A percentile compares a stretch with the other conserved stretches of the same genome.
Evolutionary conservation across 1,139 yeast genomes (phyloP).

Genomic region (Sugiyamaella sp.): DNA sequence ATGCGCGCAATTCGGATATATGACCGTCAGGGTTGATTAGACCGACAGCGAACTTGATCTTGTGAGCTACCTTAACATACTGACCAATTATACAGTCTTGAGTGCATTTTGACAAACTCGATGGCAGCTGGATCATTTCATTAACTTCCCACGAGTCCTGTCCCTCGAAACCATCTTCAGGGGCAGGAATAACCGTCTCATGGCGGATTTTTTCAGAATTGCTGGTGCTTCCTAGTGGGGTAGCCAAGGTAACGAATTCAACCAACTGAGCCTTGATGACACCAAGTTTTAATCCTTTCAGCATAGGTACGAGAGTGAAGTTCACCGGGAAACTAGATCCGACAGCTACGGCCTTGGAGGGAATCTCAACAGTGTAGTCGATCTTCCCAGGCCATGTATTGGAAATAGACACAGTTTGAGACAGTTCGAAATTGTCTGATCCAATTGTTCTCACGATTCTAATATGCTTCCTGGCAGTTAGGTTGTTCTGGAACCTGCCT

Average conservation of each 20-base stretch:
- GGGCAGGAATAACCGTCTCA: slow-evolving; percentile 50
- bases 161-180: slow-evolving; percentile 43
- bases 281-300: slow-evolving; percentile 81
- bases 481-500: slow-evolving; percentile 69
- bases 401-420: slow-evolving; percentile 92
- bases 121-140: slow-evolving; percentile 63
- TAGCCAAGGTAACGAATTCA: slow-evolving; percentile 68
- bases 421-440: slow-evolving; percentile 81
- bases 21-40: slow-evolving; percentile 75
- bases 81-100: slow-evolving; percentile 74
- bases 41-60: slow-evolving; percentile 65
- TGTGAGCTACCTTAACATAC: slow-evolving; percentile 69
- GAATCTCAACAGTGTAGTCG: slow-evolving; percentile 85
- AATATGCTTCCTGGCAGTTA: slow-evolving; percentile 70
- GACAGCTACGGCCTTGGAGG: slow-evolving; percentile 86
- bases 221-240: slow-evolving; percentile 49
- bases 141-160: slow-evolving; percentile 80
- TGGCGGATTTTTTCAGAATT: slow-evolving; percentile 57
- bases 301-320: slow-evolving; percentile 73
- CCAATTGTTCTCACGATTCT: slow-evolving; percentile 88
- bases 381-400: slow-evolving; percentile 96
- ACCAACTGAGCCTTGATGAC: slow-evolving; percentile 64
- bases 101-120: slow-evolving; percentile 70
- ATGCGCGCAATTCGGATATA: slow-evolving; percentile 73
- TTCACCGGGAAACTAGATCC: slow-evolving; percentile 78